These are phyloP conservation scores for Mycena rosella DNA, from an alignment of 768 basidiomycete species.

Conservation along the genomic window DNA sequence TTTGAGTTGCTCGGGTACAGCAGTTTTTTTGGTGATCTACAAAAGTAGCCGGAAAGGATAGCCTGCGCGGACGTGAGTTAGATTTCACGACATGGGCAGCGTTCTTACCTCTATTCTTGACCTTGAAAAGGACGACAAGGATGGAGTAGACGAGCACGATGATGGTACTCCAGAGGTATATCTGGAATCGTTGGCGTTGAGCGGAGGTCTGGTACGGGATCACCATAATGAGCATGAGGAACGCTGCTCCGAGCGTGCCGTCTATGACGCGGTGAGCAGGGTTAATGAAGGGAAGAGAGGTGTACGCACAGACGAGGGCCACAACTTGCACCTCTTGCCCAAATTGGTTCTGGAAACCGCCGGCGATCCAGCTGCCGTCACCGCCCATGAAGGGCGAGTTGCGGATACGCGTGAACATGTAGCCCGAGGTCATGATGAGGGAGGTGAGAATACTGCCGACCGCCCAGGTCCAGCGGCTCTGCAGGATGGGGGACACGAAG, in stretches of 20 bases:
- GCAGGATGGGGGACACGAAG: slow-evolving; percentile 73
- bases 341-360: slow-evolving; percentile 90
- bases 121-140: slow-evolving; percentile 86
- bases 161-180: slow-evolving; percentile 91
- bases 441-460: slow-evolving; percentile 65
- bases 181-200: slow-evolving; percentile 81
- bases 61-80: slow-evolving; percentile 53
- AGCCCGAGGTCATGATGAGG: slow-evolving; percentile 91
- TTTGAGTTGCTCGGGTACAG: slow-evolving; percentile 23
- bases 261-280: slow-evolving; percentile 63
- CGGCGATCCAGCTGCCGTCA: slow-evolving; percentile 85
- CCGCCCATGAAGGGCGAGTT: slow-evolving; percentile 75
- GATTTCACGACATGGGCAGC: not conserved
- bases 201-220: slow-evolving; percentile 84
- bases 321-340: slow-evolving; percentile 95
- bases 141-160: slow-evolving; percentile 89
- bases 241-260: slow-evolving; percentile 81
- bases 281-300: slow-evolving; percentile 10
- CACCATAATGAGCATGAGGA: slow-evolving; percentile 84
- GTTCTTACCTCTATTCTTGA: slow-evolving; percentile 87
- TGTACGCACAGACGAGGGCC: slow-evolving; percentile 82
- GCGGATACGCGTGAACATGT: slow-evolving; percentile 97
- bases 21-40: slow-evolving; percentile 46
- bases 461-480: slow-evolving; percentile 86
- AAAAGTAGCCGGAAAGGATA: slow-evolving; percentile 87